phyloP scores from a whole-genome alignment of 352 stramenopile species.

The Globisporangium emineosum region DNA sequence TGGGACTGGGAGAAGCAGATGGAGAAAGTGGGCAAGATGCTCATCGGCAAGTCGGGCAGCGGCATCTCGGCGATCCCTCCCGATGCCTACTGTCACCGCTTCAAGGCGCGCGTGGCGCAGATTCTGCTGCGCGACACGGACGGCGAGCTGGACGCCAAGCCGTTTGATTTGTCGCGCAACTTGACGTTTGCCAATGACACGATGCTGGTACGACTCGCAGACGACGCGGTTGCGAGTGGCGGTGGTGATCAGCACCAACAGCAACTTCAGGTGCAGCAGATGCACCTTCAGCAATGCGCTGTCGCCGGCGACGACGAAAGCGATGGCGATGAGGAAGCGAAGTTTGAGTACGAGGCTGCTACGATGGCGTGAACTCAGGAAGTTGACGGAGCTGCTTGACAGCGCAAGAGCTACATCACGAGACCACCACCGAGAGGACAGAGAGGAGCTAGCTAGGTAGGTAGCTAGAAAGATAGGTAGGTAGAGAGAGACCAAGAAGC shows the following conservation, averaged over 20 bases:
- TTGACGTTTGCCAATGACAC: not conserved
- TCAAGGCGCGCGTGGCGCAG: slow-evolving; percentile 53
- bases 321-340: not conserved
- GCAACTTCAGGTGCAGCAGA: not conserved
- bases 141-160: slow-evolving; percentile 3
- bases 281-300: not conserved
- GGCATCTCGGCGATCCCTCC: slow-evolving; percentile 67
- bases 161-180: not conserved
- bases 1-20: slow-evolving; percentile 82
- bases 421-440: not conserved
- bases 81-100: slow-evolving; percentile 62
- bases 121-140: slow-evolving; percentile 29
- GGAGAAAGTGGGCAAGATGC: slow-evolving; percentile 70
- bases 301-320: not conserved
- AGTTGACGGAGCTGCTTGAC: not conserved
- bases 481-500: not conserved
- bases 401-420: not conserved
- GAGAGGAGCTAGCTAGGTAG: not conserved
- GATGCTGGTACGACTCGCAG: not conserved
- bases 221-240: not conserved
- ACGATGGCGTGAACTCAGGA: not conserved
- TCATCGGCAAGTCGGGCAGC: slow-evolving; percentile 58
- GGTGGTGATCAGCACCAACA: not conserved
- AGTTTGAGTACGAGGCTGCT: not conserved
- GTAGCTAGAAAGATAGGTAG: not conserved